Base-by-base conservation (phyloP, 2,329 filamentous ascomycete species). In the Hypoxylon sp. region DNA sequence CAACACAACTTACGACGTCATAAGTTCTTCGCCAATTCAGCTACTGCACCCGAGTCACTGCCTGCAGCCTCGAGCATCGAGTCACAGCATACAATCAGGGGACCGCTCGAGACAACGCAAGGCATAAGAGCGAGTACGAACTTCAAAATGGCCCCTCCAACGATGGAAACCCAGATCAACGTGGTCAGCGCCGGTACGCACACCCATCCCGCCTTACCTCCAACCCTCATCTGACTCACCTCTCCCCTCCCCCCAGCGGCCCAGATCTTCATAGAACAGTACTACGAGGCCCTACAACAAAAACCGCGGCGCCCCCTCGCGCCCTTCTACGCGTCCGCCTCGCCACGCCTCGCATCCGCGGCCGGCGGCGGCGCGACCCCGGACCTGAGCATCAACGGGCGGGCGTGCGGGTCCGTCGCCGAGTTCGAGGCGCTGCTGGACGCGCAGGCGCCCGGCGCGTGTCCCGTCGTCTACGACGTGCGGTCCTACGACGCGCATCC, bases 351-450 rank as follows among this genome's bases (percentile, higher is more conserved):
- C 62, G 70, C 70, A n/a, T n/a, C n/a, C n/a, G n/a, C n/a, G n/a
- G n/a, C n/a, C n/a, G 58, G 73, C 10, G 77, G 82, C n/a, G 77
- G 79, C 59, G 75, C 80, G 20, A 78, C 80, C 27, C 81, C 90
- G 48, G 85, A 87, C 71, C 92, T 97, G 68, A 84, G 86, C 68
- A 88, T 92, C 80, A 96, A 96, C 77, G 92, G 92, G 67, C 86
- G 87, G 43, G 75, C 84, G 2, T 77, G 91, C 31, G 74, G 82
- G 27, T 81, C 85, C 53, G 88, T 87, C 0, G 76, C 79, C 47
- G 86, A 87, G 40, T 88, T 92, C 68, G 85, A 88, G 67, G 81
- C 81, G 15, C 82, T 92, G 23, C 89, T 92, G 64, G 81, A 87
- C 55, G 82, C 82, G 4, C 85, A 92, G 49, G 66, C n/a, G 67